Percentiles rank a stretch among this genome's conserved stretches.
These are phyloP conservation scores for Rugonectria rugulosa DNA, from an alignment of 2,329 filamentous ascomycete species.

Conservation along the genomic window DNA sequence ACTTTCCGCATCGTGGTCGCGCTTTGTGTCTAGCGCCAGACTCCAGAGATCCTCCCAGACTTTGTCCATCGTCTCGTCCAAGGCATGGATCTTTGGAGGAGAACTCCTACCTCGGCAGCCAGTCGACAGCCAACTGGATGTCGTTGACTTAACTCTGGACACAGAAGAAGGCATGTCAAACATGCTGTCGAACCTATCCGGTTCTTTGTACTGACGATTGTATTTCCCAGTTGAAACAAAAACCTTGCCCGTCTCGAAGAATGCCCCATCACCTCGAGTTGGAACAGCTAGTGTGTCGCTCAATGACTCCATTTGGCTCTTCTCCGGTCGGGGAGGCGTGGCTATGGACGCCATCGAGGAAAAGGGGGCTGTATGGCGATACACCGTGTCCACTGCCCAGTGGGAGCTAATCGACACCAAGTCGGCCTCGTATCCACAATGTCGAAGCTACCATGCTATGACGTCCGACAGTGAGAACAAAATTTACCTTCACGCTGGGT, in stretches of 20 bases:
- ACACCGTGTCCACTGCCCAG: slow-evolving; percentile 44
- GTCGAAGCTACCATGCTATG: slow-evolving; percentile 65
- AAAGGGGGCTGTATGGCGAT: slow-evolving; percentile 63
- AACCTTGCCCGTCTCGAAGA: slow-evolving; percentile 28
- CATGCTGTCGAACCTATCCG: background rate
- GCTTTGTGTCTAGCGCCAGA: slow-evolving; percentile 34
- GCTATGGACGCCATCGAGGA: slow-evolving; percentile 69
- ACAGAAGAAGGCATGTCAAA: slow-evolving; percentile 1
- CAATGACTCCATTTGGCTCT: slow-evolving; percentile 61
- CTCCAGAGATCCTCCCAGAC: slow-evolving; percentile 60
- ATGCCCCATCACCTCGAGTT: slow-evolving; percentile 61
- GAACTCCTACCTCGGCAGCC: slow-evolving; percentile 60
- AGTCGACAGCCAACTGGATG: slow-evolving; percentile 56
- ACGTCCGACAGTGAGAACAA: slow-evolving; percentile 49
- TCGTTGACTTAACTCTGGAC: slow-evolving; percentile 41
- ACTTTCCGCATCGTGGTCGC: slow-evolving; percentile 33
- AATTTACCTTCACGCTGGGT: slow-evolving; percentile 69
- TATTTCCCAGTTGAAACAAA: background rate
- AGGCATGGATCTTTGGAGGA: slow-evolving; percentile 58
- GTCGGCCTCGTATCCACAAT: slow-evolving; percentile 48
- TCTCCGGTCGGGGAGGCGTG: slow-evolving; percentile 67
- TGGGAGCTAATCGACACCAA: slow-evolving; percentile 58
- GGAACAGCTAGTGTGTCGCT: slow-evolving; percentile 59
- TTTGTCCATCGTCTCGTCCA: slow-evolving; percentile 49
- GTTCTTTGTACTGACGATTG: background rate